phyloP scores from a whole-genome alignment of 495 filamentous ascomycete species.

The Annulohypoxylon nitens region DNA sequence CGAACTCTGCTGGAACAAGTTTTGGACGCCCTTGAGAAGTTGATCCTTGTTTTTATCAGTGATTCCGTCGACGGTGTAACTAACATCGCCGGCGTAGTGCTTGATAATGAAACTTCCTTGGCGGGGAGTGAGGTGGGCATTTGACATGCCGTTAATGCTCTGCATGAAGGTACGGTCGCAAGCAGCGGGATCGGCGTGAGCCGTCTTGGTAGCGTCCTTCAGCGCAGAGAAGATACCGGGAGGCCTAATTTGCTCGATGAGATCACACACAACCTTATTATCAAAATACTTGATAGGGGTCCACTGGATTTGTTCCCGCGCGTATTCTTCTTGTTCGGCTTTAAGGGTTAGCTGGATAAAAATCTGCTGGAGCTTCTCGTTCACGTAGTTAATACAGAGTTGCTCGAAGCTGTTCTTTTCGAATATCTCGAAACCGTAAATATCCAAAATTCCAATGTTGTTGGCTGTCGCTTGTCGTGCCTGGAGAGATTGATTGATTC shows the following conservation, averaged over 20 bases:
- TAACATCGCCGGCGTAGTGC: conserved; percentile 98
- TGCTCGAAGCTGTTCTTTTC: conserved; percentile 99
- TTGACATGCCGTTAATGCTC: conserved; percentile 87
- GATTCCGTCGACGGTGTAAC: conserved; percentile 95
- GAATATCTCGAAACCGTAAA: conserved; percentile 99
- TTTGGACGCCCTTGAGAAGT: conserved; percentile 92
- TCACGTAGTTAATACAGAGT: conserved; percentile 99
- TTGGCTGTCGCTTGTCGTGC: conserved; percentile 81
- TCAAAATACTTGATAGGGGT: conserved; percentile 99
- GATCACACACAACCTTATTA: conserved; percentile 98
- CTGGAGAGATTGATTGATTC: conserved; percentile 89
- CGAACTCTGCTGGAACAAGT: conserved; percentile 83
- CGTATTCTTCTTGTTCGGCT: conserved; percentile 98
- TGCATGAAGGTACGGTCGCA: conserved; percentile 97
- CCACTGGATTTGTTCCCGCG: conserved; percentile 96
- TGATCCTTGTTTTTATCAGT: conserved; percentile 99
- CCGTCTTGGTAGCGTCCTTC: conserved; percentile 97
- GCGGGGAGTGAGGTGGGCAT: conserved; percentile 90
- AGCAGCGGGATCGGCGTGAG: conserved; percentile 92
- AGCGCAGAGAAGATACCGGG: conserved; percentile 95
- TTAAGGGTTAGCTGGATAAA: conserved; percentile 98
- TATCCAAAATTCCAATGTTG: conserved; percentile 97
- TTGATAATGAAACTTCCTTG: conserved; percentile 99
- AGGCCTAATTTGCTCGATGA: conserved; percentile 93
- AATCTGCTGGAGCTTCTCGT: conserved; percentile 99